Percentiles rank a stretch among this genome's conserved stretches.
Conservation (phyloP, 2,329 filamentous ascomycete genomes). For the Cercospora zeina region DNA sequence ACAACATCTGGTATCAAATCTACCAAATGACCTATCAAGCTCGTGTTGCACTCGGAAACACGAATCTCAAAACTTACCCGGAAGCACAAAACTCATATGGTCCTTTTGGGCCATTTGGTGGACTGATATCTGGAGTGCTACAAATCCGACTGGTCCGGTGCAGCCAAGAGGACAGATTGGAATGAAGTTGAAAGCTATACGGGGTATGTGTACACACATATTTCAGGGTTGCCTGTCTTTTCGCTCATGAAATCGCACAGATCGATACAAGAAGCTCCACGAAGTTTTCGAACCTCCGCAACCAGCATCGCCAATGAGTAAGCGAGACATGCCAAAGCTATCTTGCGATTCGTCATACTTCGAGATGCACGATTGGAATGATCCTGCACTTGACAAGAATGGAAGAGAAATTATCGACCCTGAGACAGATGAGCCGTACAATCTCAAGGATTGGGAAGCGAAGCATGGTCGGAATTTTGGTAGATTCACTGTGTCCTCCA, state of each 20-base stretch:
- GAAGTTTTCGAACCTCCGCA: not conserved
- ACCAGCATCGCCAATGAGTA: not conserved
- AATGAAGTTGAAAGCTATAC: slow-evolving; percentile 6
- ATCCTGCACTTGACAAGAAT: not conserved
- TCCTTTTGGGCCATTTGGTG: slow-evolving; percentile 1
- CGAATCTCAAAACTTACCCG: not conserved
- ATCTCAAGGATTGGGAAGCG: not conserved
- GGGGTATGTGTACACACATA: not conserved
- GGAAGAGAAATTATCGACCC: not conserved
- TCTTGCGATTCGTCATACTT: slow-evolving; percentile 1
- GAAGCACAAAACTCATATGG: slow-evolving; percentile 1
- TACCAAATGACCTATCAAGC: slow-evolving; percentile 9
- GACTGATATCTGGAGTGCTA: not conserved
- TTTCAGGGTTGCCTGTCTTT: not conserved
- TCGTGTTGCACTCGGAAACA: not conserved
- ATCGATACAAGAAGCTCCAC: slow-evolving; percentile 2
- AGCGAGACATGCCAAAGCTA: not conserved
- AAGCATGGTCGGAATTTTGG: not conserved
- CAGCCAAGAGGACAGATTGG: not conserved
- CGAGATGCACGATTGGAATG: not conserved
- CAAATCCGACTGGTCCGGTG: not conserved
- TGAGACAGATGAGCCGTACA: not conserved
- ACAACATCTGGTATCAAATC: slow-evolving; percentile 10
- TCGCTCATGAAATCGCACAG: not conserved
- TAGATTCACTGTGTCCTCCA: not conserved